Evolutionary conservation across 2,329 filamentous ascomycete species (phyloP), one percentile per base, ranked within the genome.

Genomic region (Arthrobotrys sinensis): DNA sequence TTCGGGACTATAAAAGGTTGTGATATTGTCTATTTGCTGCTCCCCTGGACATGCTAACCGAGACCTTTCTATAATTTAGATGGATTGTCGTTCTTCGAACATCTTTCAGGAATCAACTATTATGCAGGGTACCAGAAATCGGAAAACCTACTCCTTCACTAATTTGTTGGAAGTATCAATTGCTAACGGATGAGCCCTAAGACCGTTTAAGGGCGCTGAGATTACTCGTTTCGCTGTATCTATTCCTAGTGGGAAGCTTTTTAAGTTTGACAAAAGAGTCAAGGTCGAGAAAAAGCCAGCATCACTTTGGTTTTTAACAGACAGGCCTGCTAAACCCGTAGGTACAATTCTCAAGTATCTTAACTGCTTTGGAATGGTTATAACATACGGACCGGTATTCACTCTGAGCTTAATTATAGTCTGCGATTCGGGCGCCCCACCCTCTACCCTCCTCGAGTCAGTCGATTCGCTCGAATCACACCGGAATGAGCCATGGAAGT

Each of bases 61-160:
- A 28, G 24, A 4, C 24, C 24, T 28, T 28, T 4, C 36, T 8
- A 10, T 38, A 2, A 8, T 6, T 3, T 12, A 64, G 60, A 64
- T 7, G 38, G 38, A 32, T 19, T 48, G 7, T 32, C 24, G 2
- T 64, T 64, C 16, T 64, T 64, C 21, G 45, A 24, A 14, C 38
- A 40, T n/a, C 45, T 64, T 6, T 46, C 43, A 12, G 60, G 60
- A 6, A n/a, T 64, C 4, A 14, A 64, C 5, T 16, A 32, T 34
- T 64, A 64, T 28, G 40, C 8, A 11, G 28, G 48, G 48, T 53
- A 28, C 24, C 2, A 4, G 4, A 53, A 10, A 28, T 11, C 2
- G 2, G 14, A 16, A 16, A 45, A 14, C n/a, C 14, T 45, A 45
- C 8, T 5, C 40, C 36, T 38, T n/a, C n/a, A n/a, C n/a, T n/a